Conservation (phyloP, 805 yeast genomes). For the Ogataea thermomethanolica region DNA sequence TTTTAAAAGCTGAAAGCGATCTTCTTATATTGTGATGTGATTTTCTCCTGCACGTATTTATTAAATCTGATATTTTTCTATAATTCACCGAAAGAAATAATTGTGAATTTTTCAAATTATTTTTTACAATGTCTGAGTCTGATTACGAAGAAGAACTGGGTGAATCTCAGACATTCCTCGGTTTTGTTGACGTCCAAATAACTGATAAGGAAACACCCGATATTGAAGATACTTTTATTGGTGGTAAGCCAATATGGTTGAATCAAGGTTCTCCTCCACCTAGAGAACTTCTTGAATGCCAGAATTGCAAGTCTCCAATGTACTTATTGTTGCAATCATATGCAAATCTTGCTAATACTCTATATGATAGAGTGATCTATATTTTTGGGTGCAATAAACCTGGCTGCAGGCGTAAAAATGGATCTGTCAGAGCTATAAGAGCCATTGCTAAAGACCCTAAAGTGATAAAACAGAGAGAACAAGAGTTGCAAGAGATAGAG, state of each 20-base stretch:
- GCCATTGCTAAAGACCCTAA: slow-evolving; percentile 64
- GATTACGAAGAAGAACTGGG: slow-evolving; percentile 10
- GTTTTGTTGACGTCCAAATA: slow-evolving; percentile 62
- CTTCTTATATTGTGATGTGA: background rate
- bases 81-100: background rate
- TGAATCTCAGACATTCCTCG: slow-evolving; percentile 46
- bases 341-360: slow-evolving; percentile 68
- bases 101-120: background rate
- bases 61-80: too few relatives aligned
- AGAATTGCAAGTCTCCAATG: slow-evolving; percentile 59
- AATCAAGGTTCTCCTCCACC: slow-evolving; percentile 57
- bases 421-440: slow-evolving; percentile 72
- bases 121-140: slow-evolving; percentile 11
- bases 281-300: slow-evolving; percentile 54
- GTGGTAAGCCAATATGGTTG: slow-evolving; percentile 76
- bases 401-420: slow-evolving; percentile 64
- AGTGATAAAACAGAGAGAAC: slow-evolving; percentile 38
- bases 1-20: slow-evolving; percentile 25
- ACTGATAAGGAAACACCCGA: slow-evolving; percentile 44
- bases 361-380: slow-evolving; percentile 79
- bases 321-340: slow-evolving; percentile 73
- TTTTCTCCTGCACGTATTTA: background rate
- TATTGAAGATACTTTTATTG: slow-evolving; percentile 71
- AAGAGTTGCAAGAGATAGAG: slow-evolving; percentile 38
- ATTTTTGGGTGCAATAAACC: slow-evolving; percentile 69